Percentiles rank a stretch among this genome's conserved stretches.
Evolutionary conservation across 805 yeast species (phyloP).

Genomic region (Candida alai): DNA sequence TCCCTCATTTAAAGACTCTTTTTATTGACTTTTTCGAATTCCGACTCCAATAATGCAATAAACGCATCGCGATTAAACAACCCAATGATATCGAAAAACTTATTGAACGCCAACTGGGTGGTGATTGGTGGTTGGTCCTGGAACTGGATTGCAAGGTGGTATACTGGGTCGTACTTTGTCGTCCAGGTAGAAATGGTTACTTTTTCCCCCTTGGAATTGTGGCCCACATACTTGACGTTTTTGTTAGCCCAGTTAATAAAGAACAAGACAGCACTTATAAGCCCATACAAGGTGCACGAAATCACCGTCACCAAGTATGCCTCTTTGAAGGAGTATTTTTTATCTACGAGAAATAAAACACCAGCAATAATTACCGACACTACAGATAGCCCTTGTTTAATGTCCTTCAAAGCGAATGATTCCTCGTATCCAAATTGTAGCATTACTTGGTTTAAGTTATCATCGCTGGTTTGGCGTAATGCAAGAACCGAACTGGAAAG

Average conservation of each 20-base stretch:
- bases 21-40: conserved; percentile 12
- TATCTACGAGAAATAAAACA: conserved; percentile 44
- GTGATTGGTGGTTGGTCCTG: conserved; percentile 20
- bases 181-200: conserved; percentile 39
- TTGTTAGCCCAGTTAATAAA: conserved; percentile 37
- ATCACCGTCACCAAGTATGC: conserved; percentile 29
- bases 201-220: conserved; percentile 25
- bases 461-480: conserved; percentile 48
- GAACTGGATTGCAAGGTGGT: conserved; percentile 31
- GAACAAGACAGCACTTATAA: conserved; percentile 30
- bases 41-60: conserved; percentile 9
- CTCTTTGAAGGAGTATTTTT: conserved; percentile 43
- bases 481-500: conserved; percentile 41
- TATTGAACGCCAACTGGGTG: conserved; percentile 29
- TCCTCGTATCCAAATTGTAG: conserved; percentile 45
- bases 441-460: conserved; percentile 39
- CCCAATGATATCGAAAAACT: conserved; percentile 47
- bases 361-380: conserved; percentile 45
- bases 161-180: conserved; percentile 44
- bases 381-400: conserved; percentile 48
- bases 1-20: conserved; percentile 8
- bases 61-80: conserved; percentile 19
- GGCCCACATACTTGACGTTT: conserved; percentile 46
- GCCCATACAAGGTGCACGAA: conserved; percentile 35
- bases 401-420: conserved; percentile 42